Conservation (phyloP, 106 monocot species). For the Acanthochlamys bracteata region DNA sequence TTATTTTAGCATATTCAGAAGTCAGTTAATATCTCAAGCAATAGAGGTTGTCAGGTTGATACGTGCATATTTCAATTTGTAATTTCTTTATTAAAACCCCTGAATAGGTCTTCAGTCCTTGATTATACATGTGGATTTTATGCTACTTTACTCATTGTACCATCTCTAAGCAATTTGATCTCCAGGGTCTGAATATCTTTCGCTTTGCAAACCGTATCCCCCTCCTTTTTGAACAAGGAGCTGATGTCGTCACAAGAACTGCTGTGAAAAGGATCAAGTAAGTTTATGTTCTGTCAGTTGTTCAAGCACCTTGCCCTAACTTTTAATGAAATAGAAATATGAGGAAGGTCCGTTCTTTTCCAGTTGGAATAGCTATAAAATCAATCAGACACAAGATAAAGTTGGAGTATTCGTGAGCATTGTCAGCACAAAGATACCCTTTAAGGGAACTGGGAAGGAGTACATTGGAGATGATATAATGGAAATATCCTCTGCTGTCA, state of each 20-base stretch:
- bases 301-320: no score
- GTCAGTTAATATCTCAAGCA: no score
- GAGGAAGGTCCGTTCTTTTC: neutral
- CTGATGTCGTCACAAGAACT: constrained; percentile 93
- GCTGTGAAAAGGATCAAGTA: constrained; percentile 87
- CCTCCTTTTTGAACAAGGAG: constrained; percentile 99
- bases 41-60: no score
- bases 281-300: constrained; percentile 11
- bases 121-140: neutral
- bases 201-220: constrained; percentile 96
- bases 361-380: constrained; percentile 97
- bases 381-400: constrained; percentile 93
- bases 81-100: no score
- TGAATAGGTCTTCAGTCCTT: neutral
- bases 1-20: no score
- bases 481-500: constrained; percentile 92
- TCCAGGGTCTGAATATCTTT: constrained; percentile 88
- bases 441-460: constrained; percentile 98
- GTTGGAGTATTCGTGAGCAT: constrained; percentile 98
- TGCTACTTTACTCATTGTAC: neutral
- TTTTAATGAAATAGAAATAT: no score
- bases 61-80: no score
- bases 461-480: constrained; percentile 98
- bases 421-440: constrained; percentile 99
- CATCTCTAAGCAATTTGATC: constrained; percentile 1